Conservation (phyloP, 179 eudicot species). For the Spinacia oleracea region DNA sequence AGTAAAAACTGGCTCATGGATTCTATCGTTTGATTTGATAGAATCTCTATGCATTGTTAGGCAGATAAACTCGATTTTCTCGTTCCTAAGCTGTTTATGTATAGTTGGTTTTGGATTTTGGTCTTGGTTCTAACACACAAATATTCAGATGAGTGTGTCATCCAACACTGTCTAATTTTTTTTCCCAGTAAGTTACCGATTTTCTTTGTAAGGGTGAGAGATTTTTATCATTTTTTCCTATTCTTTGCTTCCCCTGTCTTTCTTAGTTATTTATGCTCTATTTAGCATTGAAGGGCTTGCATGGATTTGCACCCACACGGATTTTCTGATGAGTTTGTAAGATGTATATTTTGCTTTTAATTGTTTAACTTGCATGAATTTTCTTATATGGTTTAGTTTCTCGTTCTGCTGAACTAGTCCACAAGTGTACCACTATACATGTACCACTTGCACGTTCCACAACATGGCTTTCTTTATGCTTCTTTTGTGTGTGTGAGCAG, state of each 20-base stretch:
- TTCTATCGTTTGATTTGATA: background rate
- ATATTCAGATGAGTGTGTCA: conserved; percentile 20
- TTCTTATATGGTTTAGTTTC: background rate
- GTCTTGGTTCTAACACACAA: background rate
- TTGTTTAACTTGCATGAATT: background rate
- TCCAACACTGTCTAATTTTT: too few relatives aligned
- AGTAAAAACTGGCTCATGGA: background rate
- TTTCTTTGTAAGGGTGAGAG: background rate
- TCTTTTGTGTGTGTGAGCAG: too few relatives aligned
- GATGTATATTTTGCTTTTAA: background rate
- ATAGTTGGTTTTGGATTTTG: conserved; percentile 2
- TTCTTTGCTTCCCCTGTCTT: conserved; percentile 14
- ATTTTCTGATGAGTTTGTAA: background rate
- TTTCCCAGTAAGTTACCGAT: background rate
- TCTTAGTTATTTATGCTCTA: background rate
- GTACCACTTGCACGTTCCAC: background rate
- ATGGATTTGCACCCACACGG: background rate
- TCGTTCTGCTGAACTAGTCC: background rate
- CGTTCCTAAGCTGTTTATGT: background rate
- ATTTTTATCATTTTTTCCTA: background rate
- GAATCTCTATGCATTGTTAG: background rate
- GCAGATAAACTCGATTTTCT: background rate
- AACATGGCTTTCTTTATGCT: background rate
- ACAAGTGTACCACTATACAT: background rate
- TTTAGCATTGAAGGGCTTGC: background rate